phyloP scores from a whole-genome alignment of 2,329 filamentous ascomycete species.

The Ophiostoma sp. region DNA sequence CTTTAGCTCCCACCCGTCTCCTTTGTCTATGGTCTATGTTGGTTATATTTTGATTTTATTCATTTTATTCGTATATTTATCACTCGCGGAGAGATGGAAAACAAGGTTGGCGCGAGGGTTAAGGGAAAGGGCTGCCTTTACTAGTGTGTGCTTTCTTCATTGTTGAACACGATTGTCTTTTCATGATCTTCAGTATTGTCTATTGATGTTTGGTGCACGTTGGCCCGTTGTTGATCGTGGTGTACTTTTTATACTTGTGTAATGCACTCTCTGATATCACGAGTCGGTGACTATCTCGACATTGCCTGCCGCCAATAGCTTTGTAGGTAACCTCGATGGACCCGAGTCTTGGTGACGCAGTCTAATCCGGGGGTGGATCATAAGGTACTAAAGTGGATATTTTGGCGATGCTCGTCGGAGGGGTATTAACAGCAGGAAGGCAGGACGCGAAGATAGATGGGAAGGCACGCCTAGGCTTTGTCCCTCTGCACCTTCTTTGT shows the following conservation, averaged over 20 bases:
- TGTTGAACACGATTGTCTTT: conserved; percentile 15
- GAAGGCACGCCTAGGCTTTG: too few species aligned
- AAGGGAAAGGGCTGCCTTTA: conserved; percentile 12
- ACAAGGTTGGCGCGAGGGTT: conserved; percentile 17
- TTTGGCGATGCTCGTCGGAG: too few species aligned
- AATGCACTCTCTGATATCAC: neutral
- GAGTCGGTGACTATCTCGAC: neutral
- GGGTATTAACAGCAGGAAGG: too few species aligned
- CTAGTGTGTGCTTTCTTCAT: conserved; percentile 11
- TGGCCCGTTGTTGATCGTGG: neutral
- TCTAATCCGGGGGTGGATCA: conserved; percentile 4
- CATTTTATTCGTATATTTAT: neutral
- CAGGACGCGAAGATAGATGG: too few species aligned
- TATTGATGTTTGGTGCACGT: neutral
- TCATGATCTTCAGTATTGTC: neutral
- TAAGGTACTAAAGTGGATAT: neutral
- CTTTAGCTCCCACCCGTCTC: neutral
- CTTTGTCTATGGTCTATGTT: neutral
- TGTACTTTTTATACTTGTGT: conserved; percentile 1
- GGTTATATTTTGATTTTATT: neutral
- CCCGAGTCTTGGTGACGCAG: neutral
- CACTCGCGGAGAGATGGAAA: conserved; percentile 14
- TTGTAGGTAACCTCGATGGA: neutral
- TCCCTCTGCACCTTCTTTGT: too few species aligned
- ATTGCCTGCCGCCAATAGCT: neutral